phyloP scores from a whole-genome alignment of 2,329 filamentous ascomycete species.

The Penicillium sp. region DNA sequence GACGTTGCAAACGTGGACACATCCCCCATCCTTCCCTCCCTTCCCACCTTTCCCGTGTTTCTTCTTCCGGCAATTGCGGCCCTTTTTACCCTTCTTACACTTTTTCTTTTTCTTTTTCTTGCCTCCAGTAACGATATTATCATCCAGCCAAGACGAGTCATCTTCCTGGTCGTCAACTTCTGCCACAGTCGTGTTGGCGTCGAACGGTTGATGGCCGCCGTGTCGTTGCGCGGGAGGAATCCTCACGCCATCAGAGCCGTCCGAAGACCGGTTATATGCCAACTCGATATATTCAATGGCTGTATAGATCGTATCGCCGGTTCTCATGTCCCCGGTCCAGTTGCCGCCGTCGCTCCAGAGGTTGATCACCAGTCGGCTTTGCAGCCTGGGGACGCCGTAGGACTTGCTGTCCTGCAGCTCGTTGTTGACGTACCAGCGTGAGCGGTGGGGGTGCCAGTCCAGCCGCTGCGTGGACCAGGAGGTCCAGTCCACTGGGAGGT shows the following conservation, averaged over 20 bases:
- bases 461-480: conserved; percentile 42
- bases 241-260: conserved; percentile 1
- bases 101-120: conserved; percentile 10
- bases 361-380: conserved; percentile 41
- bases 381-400: conserved; percentile 37
- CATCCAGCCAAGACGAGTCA: conserved; percentile 5
- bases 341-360: conserved; percentile 45
- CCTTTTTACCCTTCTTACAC: conserved; percentile 16
- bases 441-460: conserved; percentile 39
- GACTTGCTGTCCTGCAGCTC: conserved; percentile 30
- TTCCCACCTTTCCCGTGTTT: conserved; percentile 7
- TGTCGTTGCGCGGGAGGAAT: conserved; percentile 13
- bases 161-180: background rate
- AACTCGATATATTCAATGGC: conserved; percentile 45
- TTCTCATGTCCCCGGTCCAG: conserved; percentile 43
- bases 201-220: conserved; percentile 15
- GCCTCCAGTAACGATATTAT: conserved; percentile 8
- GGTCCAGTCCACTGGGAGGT: conserved; percentile 39
- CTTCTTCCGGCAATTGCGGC: conserved; percentile 14
- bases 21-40: conserved; percentile 2
- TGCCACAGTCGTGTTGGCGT: conserved; percentile 1
- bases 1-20: conserved; percentile 17
- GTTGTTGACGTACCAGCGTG: conserved; percentile 40
- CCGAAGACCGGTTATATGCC: conserved; percentile 37
- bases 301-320: conserved; percentile 38